Percentiles rank a stretch among this genome's conserved stretches.
Evolutionary conservation across 805 yeast species (phyloP).

Genomic region (Zygotorulaspora florentina): DNA sequence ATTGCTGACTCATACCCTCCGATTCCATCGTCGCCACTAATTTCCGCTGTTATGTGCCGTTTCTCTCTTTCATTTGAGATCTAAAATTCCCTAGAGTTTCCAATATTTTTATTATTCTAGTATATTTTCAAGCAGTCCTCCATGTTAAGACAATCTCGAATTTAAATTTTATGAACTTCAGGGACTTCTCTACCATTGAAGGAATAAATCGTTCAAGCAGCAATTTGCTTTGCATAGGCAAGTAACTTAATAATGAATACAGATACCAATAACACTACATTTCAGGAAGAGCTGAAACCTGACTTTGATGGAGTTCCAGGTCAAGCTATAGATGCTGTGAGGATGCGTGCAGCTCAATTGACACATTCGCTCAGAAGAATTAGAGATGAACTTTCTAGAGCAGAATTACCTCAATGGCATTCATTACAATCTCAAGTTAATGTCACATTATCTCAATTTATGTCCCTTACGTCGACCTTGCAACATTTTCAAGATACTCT

Average conservation of each 20-base stretch:
- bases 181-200: neutral
- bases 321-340: constrained; percentile 55
- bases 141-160: too few relatives aligned
- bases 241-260: neutral
- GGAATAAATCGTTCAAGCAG: neutral
- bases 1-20: neutral
- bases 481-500: constrained; percentile 57
- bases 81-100: too few relatives aligned
- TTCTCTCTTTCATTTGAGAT: too few relatives aligned
- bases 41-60: too few relatives aligned
- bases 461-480: constrained; percentile 68
- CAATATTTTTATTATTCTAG: too few relatives aligned
- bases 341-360: constrained; percentile 57
- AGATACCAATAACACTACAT: constrained; percentile 1
- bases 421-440: constrained; percentile 80
- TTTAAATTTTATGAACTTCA: neutral
- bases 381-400: constrained; percentile 47
- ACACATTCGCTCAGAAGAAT: constrained; percentile 58
- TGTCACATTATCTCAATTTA: constrained; percentile 76
- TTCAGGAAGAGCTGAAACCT: constrained; percentile 19
- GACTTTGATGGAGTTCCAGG: constrained; percentile 51
- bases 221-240: neutral
- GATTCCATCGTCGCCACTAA: too few relatives aligned
- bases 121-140: too few relatives aligned
- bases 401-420: constrained; percentile 45